These are phyloP conservation scores for Xylariaceae sp. DNA, from an alignment of 2,329 filamentous ascomycete genomes.

Conservation along the genomic window DNA sequence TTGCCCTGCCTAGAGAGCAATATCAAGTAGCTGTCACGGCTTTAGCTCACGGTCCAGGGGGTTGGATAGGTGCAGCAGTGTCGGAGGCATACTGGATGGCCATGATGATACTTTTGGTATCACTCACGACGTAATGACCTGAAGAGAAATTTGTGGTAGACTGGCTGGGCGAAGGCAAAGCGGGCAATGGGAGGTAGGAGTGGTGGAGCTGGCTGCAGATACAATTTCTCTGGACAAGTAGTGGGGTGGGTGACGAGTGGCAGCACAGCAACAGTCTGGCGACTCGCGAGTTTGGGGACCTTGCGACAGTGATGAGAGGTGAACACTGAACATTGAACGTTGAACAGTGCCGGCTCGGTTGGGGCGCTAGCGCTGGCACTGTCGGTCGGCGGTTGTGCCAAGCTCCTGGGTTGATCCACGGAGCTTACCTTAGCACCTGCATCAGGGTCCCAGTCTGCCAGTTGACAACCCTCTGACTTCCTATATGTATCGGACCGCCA, in stretches of 20 bases:
- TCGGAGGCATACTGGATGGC: conserved; percentile 45
- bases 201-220: conserved; percentile 12
- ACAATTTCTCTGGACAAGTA: conserved; percentile 21
- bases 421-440: no score
- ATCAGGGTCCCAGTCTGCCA: no score
- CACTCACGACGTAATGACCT: conserved; percentile 15
- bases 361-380: no score
- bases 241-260: conserved; percentile 30
- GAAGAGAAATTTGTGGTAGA: neutral
- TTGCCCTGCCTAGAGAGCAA: conserved; percentile 97
- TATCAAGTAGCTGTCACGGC: conserved; percentile 76
- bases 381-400: no score
- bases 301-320: no score
- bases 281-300: no score
- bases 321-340: no score
- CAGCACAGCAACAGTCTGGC: neutral
- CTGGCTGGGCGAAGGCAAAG: neutral
- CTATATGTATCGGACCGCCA: no score
- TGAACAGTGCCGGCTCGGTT: no score
- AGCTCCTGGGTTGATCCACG: no score
- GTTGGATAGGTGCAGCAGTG: conserved; percentile 3
- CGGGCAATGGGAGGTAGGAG: conserved; percentile 1
- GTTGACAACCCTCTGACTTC: no score
- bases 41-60: conserved; percentile 18
- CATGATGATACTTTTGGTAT: conserved; percentile 38